Conservation (phyloP, 768 basidiomycete genomes). For the Cystofilobasidium macerans region DNA sequence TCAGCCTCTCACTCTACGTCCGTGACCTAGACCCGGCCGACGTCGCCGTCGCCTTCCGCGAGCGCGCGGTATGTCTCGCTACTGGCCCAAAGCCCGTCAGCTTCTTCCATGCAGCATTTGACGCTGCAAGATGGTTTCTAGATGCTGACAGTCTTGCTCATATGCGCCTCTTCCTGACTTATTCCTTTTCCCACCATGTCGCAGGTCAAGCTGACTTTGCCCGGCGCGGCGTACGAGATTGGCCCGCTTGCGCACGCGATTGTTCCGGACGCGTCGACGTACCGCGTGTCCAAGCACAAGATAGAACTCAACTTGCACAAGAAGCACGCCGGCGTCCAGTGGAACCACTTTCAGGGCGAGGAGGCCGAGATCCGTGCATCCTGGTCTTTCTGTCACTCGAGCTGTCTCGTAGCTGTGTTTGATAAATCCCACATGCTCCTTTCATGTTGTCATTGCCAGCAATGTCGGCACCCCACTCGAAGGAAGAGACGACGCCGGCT, state of each 20-base stretch:
- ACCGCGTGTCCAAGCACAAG: constrained; percentile 26
- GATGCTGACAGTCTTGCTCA: background rate
- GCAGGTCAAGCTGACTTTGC: constrained; percentile 19
- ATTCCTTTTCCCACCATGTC: too few species aligned
- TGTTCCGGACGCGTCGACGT: constrained; percentile 14
- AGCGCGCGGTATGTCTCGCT: constrained; percentile 7
- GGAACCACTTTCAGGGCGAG: constrained; percentile 68
- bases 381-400: constrained; percentile 1
- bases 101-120: too few species aligned
- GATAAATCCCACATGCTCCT: background rate
- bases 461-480: constrained; percentile 32
- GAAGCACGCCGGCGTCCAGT: constrained; percentile 50
- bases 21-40: constrained; percentile 15
- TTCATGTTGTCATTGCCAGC: constrained; percentile 32
- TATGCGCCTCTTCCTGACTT: background rate
- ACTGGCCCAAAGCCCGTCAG: too few species aligned
- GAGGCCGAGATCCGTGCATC: constrained; percentile 44
- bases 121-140: background rate
- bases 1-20: constrained; percentile 16
- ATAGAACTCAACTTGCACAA: constrained; percentile 74
- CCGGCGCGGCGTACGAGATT: constrained; percentile 17
- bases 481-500: constrained; percentile 35
- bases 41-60: constrained; percentile 17
- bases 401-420: constrained; percentile 29
- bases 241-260: constrained; percentile 18